Evolutionary conservation across 257 asterid species (phyloP).

Genomic region (Parsonsia alboflavescens): DNA sequence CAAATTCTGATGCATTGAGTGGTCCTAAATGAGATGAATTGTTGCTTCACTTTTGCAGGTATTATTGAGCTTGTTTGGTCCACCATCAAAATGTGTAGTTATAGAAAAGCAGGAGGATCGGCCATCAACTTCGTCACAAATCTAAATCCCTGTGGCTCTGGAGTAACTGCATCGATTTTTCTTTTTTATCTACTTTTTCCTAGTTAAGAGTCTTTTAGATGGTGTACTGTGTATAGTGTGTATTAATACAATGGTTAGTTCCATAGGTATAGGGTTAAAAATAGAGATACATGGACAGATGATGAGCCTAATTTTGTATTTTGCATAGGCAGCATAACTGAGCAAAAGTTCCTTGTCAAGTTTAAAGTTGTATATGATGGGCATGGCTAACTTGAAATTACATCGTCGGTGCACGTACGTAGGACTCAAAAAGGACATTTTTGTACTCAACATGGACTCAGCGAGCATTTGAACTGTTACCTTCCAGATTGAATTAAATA

Average conservation of each 20-base stretch:
- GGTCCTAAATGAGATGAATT: neutral
- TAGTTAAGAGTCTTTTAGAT: constrained; percentile 15
- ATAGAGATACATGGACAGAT: neutral
- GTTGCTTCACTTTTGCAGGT: constrained; percentile 45
- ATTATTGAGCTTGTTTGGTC: constrained; percentile 85
- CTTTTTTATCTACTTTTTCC: neutral
- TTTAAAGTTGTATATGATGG: constrained; percentile 1
- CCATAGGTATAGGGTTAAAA: neutral
- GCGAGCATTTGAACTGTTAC: neutral
- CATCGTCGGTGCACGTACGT: neutral
- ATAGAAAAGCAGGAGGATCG: constrained; percentile 93
- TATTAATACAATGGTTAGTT: constrained; percentile 1
- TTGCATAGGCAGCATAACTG: neutral
- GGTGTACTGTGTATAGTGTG: constrained; percentile 9
- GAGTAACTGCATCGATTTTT: neutral
- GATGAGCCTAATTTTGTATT: neutral
- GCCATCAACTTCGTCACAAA: constrained; percentile 82
- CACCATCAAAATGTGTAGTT: constrained; percentile 90
- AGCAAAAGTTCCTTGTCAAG: neutral
- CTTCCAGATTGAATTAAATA: neutral
- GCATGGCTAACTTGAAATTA: neutral
- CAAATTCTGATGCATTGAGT: neutral
- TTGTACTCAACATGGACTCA: neutral
- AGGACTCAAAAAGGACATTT: neutral
- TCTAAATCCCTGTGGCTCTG: constrained; percentile 19